These are phyloP conservation scores for Tricholoma bakamatsutake DNA, from an alignment of 768 basidiomycete genomes.

Conservation along the genomic window DNA sequence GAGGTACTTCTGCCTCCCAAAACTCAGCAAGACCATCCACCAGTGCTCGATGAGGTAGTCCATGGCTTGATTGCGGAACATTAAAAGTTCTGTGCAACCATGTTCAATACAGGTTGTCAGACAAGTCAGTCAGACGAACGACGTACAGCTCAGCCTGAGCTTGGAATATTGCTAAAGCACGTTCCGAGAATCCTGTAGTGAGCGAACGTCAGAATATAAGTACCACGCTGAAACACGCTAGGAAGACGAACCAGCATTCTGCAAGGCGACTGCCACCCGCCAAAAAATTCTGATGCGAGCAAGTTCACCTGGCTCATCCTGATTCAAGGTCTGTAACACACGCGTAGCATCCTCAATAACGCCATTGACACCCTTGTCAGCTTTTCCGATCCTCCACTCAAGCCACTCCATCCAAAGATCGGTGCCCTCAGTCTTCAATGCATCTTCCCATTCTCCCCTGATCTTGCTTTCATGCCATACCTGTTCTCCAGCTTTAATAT, in stretches of 20 bases:
- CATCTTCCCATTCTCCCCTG: constrained; percentile 62
- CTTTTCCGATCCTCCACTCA: constrained; percentile 60
- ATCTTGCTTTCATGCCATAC: constrained; percentile 57
- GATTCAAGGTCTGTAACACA: constrained; percentile 36
- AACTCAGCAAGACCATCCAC: constrained; percentile 47
- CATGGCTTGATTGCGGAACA: constrained; percentile 39
- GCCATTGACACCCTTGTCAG: constrained; percentile 42
- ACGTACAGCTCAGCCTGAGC: constrained; percentile 78
- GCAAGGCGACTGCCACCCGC: constrained; percentile 58
- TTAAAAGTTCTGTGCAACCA: constrained; percentile 47
- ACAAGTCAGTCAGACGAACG: not conserved
- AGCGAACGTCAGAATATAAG: constrained; percentile 7
- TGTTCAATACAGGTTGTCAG: constrained; percentile 2
- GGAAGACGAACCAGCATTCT: constrained; percentile 52
- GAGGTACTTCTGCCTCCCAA: constrained; percentile 79
- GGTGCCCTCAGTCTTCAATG: constrained; percentile 44
- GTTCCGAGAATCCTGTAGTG: constrained; percentile 60
- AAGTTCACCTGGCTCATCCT: constrained; percentile 41
- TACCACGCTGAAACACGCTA: not conserved
- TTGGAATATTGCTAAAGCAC: constrained; percentile 73
- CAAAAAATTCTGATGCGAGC: constrained; percentile 60
- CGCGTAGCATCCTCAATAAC: constrained; percentile 48
- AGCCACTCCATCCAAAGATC: constrained; percentile 78
- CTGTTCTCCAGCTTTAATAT: constrained; percentile 69
- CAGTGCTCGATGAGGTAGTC: constrained; percentile 33